These are phyloP conservation scores for Globisporangium ultimum DNA, from an alignment of 352 stramenopile species.

Conservation along the genomic window DNA sequence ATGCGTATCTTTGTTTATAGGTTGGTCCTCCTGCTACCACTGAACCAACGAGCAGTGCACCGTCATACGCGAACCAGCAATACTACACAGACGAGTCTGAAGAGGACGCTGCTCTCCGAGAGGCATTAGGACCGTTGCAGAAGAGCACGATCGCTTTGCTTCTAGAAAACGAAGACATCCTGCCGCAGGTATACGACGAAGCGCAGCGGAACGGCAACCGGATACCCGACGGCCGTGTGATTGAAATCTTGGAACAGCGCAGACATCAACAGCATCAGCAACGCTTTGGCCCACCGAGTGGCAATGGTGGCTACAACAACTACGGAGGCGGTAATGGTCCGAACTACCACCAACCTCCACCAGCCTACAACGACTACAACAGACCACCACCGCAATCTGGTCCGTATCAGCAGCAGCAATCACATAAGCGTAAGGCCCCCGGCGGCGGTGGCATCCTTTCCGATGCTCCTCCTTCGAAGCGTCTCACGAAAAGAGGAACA, in stretches of 20 bases:
- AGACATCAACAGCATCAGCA: constrained; percentile 33
- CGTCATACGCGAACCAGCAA: constrained; percentile 3
- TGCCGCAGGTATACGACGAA: constrained; percentile 79
- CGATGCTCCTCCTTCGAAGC: constrained; percentile 41
- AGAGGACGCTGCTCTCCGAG: constrained; percentile 56
- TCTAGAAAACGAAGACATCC: constrained; percentile 67
- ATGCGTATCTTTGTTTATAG: constrained; percentile 9
- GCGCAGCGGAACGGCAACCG: constrained; percentile 72
- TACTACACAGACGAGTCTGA: constrained; percentile 33
- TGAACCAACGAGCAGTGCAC: neutral
- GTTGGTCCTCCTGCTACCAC: constrained; percentile 5
- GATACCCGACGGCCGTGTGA: constrained; percentile 70
- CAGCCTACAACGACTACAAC: constrained; percentile 19
- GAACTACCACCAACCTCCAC: constrained; percentile 11
- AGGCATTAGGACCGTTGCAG: constrained; percentile 65
- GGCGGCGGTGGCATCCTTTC: constrained; percentile 27
- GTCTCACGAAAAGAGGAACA: constrained; percentile 41
- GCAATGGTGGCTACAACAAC: constrained; percentile 23
- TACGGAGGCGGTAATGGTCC: constrained; percentile 26
- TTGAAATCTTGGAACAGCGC: constrained; percentile 76
- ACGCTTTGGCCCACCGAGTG: constrained; percentile 23
- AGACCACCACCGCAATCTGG: constrained; percentile 4
- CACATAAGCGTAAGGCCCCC: constrained; percentile 44
- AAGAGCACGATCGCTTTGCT: constrained; percentile 71
- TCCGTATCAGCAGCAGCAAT: constrained; percentile 11